Percentiles rank a stretch among this genome's conserved stretches.
phyloP scores from a whole-genome alignment of 352 stramenopile species.

The Pythium folliculosum region DNA sequence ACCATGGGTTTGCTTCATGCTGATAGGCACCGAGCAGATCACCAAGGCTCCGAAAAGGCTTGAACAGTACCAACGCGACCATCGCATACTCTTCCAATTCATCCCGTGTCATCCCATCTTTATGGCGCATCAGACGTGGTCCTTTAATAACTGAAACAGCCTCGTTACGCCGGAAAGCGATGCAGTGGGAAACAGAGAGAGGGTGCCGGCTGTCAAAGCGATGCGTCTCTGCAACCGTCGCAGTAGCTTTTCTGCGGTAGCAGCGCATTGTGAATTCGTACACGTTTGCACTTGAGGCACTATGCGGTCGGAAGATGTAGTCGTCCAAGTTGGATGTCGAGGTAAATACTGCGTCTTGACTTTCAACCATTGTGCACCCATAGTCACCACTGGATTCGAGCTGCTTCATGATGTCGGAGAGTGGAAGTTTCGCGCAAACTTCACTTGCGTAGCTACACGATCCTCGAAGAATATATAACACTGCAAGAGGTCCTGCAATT shows the following conservation, averaged over 20 bases:
- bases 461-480: background rate
- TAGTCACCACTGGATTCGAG: constrained; percentile 1
- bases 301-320: constrained; percentile 10
- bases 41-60: background rate
- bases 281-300: background rate
- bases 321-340: constrained; percentile 11
- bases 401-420: background rate
- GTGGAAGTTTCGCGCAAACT: background rate
- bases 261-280: constrained; percentile 20
- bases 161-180: constrained; percentile 9
- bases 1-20: constrained; percentile 1
- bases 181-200: constrained; percentile 11
- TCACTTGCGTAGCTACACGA: background rate
- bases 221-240: background rate
- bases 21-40: constrained; percentile 3
- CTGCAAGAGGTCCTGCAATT: background rate
- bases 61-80: constrained; percentile 23
- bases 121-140: background rate
- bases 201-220: background rate
- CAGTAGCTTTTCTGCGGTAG: background rate
- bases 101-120: background rate
- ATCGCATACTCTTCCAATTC: constrained; percentile 8
- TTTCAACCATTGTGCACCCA: constrained; percentile 6
- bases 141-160: constrained; percentile 12
- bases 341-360: background rate